Evolutionary conservation across 73 alveolate genomes (phyloP).

Genomic region (Strombidium stylifer): DNA sequence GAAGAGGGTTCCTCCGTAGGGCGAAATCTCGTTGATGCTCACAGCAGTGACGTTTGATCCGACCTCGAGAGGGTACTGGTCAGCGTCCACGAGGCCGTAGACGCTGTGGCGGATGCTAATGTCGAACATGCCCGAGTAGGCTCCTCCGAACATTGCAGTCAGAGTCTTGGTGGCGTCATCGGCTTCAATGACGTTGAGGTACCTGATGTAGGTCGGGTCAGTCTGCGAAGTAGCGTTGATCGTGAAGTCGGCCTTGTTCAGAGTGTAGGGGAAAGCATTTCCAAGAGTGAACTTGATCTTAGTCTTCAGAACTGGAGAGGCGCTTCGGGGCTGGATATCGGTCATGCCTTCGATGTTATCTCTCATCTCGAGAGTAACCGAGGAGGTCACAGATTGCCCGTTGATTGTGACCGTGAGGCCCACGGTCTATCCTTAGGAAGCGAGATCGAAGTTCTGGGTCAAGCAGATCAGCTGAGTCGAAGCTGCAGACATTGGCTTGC

Average conservation of each 20-base stretch:
- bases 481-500: not conserved
- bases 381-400: not conserved
- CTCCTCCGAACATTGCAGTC: conserved; percentile 14
- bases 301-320: conserved; percentile 18
- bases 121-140: not conserved
- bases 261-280: not conserved
- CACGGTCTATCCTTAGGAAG: no score
- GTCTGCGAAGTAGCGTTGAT: not conserved
- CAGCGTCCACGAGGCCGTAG: conserved; percentile 1
- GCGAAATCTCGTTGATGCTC: conserved; percentile 7
- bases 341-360: not conserved
- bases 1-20: conserved; percentile 27
- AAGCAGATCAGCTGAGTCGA: conserved; percentile 11
- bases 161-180: conserved; percentile 12
- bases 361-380: not conserved
- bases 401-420: conserved; percentile 2
- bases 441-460: not conserved
- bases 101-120: not conserved
- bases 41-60: conserved; percentile 1
- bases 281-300: not conserved
- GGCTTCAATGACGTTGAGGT: conserved; percentile 6
- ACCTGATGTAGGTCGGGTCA: not conserved
- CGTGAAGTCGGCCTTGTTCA: not conserved
- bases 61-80: not conserved
- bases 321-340: conserved; percentile 1